Percentiles rank a stretch among this genome's conserved stretches.
Evolutionary conservation across 2,329 filamentous ascomycete species (phyloP).

Genomic region (Fusarium chaquense): DNA sequence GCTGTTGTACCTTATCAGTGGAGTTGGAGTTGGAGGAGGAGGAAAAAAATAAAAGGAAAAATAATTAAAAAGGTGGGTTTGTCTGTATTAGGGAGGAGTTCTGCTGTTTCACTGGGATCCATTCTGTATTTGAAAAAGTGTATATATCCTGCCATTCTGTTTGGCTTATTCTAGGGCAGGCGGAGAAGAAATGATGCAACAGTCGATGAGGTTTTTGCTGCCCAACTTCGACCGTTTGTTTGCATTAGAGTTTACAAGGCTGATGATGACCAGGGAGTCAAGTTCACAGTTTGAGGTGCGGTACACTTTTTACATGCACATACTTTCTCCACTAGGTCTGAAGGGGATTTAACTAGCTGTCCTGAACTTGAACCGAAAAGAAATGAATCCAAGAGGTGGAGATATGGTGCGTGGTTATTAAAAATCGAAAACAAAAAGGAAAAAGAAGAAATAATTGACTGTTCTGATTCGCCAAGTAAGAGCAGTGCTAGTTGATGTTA

Average conservation of each 20-base stretch:
- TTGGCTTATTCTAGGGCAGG: slow-evolving; percentile 16
- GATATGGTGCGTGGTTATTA: not conserved
- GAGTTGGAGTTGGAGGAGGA: slow-evolving; percentile 3
- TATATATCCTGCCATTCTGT: slow-evolving; percentile 1
- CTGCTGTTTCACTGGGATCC: slow-evolving; percentile 20
- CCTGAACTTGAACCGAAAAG: not conserved
- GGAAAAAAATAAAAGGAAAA: not conserved
- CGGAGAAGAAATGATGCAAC: slow-evolving; percentile 34
- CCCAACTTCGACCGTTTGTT: slow-evolving; percentile 33
- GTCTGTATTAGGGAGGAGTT: slow-evolving; percentile 10
- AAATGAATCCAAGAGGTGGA: not conserved
- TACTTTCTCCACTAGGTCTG: not conserved
- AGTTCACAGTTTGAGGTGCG: slow-evolving; percentile 3
- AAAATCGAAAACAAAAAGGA: not conserved
- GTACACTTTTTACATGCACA: slow-evolving; percentile 10
- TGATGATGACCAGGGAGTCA: slow-evolving; percentile 25
- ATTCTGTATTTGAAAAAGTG: not conserved
- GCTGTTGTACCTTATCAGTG: slow-evolving; percentile 29
- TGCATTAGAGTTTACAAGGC: slow-evolving; percentile 33
- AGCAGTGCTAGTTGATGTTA: not conserved
- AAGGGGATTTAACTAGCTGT: not conserved
- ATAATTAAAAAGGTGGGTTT: not conserved
- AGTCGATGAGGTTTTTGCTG: slow-evolving; percentile 21
- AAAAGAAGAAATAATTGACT: not conserved
- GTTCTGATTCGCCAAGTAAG: not conserved